Evolutionary conservation across 768 basidiomycete species (phyloP), one percentile per base, ranked within the genome.

Genomic region (Tulasnella calospora): DNA sequence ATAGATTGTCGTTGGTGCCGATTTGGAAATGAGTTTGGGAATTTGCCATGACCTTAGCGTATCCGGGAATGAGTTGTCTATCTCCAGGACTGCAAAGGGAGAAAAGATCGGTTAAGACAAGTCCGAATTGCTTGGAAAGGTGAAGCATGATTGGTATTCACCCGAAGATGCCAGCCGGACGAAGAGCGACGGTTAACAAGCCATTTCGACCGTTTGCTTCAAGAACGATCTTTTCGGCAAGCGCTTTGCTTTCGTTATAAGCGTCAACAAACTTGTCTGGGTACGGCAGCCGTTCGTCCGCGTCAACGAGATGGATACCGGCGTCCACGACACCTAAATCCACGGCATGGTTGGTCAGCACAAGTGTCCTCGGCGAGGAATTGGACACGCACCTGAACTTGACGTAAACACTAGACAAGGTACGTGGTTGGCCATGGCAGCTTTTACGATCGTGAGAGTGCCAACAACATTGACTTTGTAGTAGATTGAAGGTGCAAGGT

Each of bases 91-190:
- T 96, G 82, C 73, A n/a, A 12, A 72, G 67, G 13, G 51, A 79
- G 76, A 71, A 38, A 21, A 70, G 78, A 51, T 3, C 35, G 77
- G 35, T 38, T 67, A 19, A 70, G 47, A 55, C 2, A 35, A 0
- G n/a, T 2, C n/a, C 33, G 46, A 27, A 13, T 35, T 2, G 15
- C 67, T 46, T 46, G 38, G 15, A 55, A 6, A 71, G 44, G 44
- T 74, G 46, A 36, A 69, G 74, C 17, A 21, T 12, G 70, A 17
- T 71, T 71, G 36, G 21, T 17, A 84, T 91, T 74, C 80, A 94
- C 95, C 98, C 98, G 82, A 98, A 99, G 81, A 99, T 98, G 2
- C 97, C 96, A 23, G 96, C 92, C 1, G 97, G 97, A 51, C 98
- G 87, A 61, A 99, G 85, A 19, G 96, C 93, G 70, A 96, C 94